These are phyloP conservation scores for Populus hybrid DNA, from an alignment of 441 rosid species.

Conservation along the genomic window DNA sequence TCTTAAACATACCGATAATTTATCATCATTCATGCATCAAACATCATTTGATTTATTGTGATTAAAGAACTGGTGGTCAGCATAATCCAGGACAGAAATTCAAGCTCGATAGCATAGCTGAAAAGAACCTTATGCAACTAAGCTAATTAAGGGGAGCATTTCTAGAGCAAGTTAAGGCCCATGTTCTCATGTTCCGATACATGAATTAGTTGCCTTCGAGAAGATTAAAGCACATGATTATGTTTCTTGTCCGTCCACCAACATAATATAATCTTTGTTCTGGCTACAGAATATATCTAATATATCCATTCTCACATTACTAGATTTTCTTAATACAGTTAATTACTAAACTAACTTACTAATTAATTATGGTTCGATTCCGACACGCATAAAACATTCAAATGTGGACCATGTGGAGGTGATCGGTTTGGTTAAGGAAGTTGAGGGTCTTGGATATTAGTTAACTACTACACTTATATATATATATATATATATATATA, in stretches of 20 bases:
- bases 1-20: no score
- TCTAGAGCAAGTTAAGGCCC: slow-evolving; percentile 17
- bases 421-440: slow-evolving; percentile 3
- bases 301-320: slow-evolving; percentile 17
- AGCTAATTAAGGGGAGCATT: background rate
- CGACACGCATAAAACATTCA: slow-evolving; percentile 17
- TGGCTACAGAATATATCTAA: slow-evolving; percentile 28
- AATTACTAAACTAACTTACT: slow-evolving; percentile 22
- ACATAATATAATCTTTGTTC: slow-evolving; percentile 3
- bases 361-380: slow-evolving; percentile 5
- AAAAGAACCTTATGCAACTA: background rate
- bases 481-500: no score
- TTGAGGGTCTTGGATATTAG: slow-evolving; percentile 9
- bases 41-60: slow-evolving; percentile 1
- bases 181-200: slow-evolving; percentile 28
- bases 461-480: background rate
- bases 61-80: slow-evolving; percentile 15
- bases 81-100: slow-evolving; percentile 22
- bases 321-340: slow-evolving; percentile 18
- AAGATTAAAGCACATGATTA: slow-evolving; percentile 19
- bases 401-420: background rate
- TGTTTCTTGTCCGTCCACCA: slow-evolving; percentile 9
- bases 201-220: background rate
- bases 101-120: background rate
- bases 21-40: background rate